Conservation (phyloP, 2,329 filamentous ascomycete genomes). For the Penicillium aurantiogriseum region DNA sequence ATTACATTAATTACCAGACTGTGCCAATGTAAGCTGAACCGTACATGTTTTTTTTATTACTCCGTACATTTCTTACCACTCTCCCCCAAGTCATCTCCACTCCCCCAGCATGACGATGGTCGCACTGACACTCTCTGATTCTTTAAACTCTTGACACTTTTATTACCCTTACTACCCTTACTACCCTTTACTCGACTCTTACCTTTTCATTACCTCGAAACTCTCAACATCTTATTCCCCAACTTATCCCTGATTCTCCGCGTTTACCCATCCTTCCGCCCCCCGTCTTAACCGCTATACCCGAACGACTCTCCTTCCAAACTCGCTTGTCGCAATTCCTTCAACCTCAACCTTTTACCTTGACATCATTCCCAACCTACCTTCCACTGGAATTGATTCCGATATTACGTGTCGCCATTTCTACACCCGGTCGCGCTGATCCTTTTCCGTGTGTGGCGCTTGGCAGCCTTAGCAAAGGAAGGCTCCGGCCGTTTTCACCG, state of each 20-base stretch:
- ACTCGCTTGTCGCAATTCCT: slow-evolving; percentile 10
- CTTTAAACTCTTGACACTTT: slow-evolving; percentile 3
- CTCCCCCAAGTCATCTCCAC: slow-evolving; percentile 29
- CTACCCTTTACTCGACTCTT: background rate
- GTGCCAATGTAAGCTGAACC: slow-evolving; percentile 15
- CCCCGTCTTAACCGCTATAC: background rate
- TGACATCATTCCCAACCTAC: background rate
- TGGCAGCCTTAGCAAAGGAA: slow-evolving; percentile 15
- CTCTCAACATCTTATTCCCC: background rate
- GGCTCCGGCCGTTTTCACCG: slow-evolving; percentile 24
- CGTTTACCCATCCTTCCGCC: background rate
- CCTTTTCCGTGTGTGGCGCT: slow-evolving; percentile 15
- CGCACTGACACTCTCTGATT: slow-evolving; percentile 16
- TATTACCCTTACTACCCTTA: background rate
- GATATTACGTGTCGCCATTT: slow-evolving; percentile 1
- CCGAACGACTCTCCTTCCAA: slow-evolving; percentile 5
- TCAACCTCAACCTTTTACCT: background rate
- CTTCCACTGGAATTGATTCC: background rate
- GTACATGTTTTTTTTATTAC: slow-evolving; percentile 17
- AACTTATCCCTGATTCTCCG: background rate
- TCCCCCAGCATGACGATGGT: slow-evolving; percentile 33
- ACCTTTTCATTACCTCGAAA: too few species aligned
- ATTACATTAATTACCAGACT: slow-evolving; percentile 13
- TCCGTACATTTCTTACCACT: slow-evolving; percentile 15
- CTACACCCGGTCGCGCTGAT: slow-evolving; percentile 1